phyloP scores from a whole-genome alignment of 441 rosid species.

The Erysimum cheiri region DNA sequence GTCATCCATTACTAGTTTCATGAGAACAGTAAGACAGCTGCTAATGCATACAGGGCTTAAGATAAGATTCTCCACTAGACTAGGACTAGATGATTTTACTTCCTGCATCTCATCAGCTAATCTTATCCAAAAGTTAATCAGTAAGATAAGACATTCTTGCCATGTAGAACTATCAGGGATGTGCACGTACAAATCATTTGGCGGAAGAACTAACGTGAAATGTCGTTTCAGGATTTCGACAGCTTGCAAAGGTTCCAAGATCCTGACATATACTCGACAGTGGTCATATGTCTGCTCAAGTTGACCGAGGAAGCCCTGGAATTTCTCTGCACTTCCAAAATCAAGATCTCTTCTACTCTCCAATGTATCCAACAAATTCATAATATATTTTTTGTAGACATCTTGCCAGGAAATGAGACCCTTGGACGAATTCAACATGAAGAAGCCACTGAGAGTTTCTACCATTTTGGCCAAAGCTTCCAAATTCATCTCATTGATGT shows the following conservation, averaged over 20 bases:
- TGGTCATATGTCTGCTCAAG: constrained; percentile 77
- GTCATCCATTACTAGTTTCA: constrained; percentile 89
- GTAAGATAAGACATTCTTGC: constrained; percentile 88
- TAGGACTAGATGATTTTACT: constrained; percentile 49
- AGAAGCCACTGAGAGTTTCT: constrained; percentile 54
- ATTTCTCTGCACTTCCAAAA: constrained; percentile 69
- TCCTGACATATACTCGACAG: constrained; percentile 63
- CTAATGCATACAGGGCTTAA: constrained; percentile 68
- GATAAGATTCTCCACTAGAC: constrained; percentile 44
- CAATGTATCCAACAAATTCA: constrained; percentile 58
- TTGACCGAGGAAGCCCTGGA: constrained; percentile 65
- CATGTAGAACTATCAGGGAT: constrained; percentile 86
- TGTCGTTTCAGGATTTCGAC: constrained; percentile 70
- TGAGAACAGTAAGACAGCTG: constrained; percentile 70
- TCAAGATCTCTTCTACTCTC: constrained; percentile 57
- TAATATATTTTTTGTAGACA: constrained; percentile 71
- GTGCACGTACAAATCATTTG: constrained; percentile 51
- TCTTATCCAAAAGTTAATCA: constrained; percentile 85
- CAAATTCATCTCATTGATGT: constrained; percentile 63
- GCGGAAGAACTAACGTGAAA: constrained; percentile 58
- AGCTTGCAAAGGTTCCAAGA: constrained; percentile 70
- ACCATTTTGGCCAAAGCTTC: constrained; percentile 95
- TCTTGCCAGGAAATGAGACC: constrained; percentile 74
- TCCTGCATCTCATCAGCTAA: constrained; percentile 83
- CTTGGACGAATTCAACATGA: constrained; percentile 55